These are phyloP conservation scores for Puccinia hordei DNA, from an alignment of 1,284 basidiomycete genomes.

Conservation along the genomic window DNA sequence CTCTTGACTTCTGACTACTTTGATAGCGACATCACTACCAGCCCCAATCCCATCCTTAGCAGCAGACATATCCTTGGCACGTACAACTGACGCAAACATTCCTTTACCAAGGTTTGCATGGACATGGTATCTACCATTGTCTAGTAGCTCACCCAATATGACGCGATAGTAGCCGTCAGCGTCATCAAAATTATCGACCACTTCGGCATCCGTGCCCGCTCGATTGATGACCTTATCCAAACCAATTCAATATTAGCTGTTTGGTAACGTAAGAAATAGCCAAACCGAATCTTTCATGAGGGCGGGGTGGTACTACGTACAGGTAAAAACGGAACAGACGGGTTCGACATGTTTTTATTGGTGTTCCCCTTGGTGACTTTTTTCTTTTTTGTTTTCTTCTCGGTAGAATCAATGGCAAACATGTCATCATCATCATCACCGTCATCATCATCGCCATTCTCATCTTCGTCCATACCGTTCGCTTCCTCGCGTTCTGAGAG, in stretches of 20 bases:
- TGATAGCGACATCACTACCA: slow-evolving; percentile 89
- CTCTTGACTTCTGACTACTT: slow-evolving; percentile 93
- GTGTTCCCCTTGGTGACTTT: slow-evolving; percentile 60
- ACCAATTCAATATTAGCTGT: not conserved
- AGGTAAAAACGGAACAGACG: slow-evolving; percentile 51
- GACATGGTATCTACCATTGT: slow-evolving; percentile 88
- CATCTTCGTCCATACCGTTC: slow-evolving; percentile 67
- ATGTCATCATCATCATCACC: slow-evolving; percentile 76
- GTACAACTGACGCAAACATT: slow-evolving; percentile 96
- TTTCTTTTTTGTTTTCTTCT: slow-evolving; percentile 67
- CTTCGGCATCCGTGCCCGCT: slow-evolving; percentile 52
- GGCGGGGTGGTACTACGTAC: slow-evolving; percentile 34
- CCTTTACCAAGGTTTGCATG: slow-evolving; percentile 92
- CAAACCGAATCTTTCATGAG: not conserved
- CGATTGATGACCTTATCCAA: slow-evolving; percentile 52
- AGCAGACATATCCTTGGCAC: slow-evolving; percentile 60
- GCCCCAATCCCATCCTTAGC: slow-evolving; percentile 60
- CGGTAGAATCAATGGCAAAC: slow-evolving; percentile 70
- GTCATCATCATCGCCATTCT: slow-evolving; percentile 64
- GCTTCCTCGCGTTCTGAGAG: slow-evolving; percentile 61
- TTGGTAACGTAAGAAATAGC: slow-evolving; percentile 25
- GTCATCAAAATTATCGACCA: slow-evolving; percentile 69
- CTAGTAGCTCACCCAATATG: slow-evolving; percentile 91
- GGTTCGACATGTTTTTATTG: slow-evolving; percentile 3
- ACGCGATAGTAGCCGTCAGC: slow-evolving; percentile 93